A percentile compares a stretch with the other conserved stretches of the same genome.
phyloP scores from a whole-genome alignment of 768 basidiomycete species.

The Boletus eberwhitei region DNA sequence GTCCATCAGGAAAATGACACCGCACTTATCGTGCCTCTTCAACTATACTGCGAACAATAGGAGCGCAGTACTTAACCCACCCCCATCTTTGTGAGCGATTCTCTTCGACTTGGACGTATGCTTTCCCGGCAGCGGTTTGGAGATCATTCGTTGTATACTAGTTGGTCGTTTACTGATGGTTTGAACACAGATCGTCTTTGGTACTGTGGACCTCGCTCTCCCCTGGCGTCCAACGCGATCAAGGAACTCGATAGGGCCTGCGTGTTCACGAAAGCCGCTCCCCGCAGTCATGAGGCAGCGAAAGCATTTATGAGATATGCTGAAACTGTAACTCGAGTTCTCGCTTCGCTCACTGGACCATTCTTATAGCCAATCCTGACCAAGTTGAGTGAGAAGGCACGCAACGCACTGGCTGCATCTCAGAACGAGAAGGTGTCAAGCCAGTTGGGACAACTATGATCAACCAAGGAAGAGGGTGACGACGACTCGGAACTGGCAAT shows the following conservation, averaged over 20 bases:
- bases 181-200: conserved; percentile 61
- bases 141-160: neutral
- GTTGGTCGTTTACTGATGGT: neutral
- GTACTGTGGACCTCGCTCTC: conserved; percentile 67
- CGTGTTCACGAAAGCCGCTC: conserved; percentile 57
- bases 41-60: conserved; percentile 50
- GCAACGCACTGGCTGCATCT: conserved; percentile 46
- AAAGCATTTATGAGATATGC: conserved; percentile 56
- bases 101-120: conserved; percentile 63
- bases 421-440: conserved; percentile 33
- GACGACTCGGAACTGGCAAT: conserved; percentile 68
- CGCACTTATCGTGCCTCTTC: conserved; percentile 58
- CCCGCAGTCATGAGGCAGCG: conserved; percentile 56
- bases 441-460: conserved; percentile 43
- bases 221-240: conserved; percentile 65
- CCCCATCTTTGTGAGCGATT: conserved; percentile 51
- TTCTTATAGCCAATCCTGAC: conserved; percentile 48
- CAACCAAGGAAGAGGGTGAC: conserved; percentile 47
- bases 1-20: too few species aligned
- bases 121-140: conserved; percentile 51
- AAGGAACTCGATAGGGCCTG: conserved; percentile 68
- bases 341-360: neutral
- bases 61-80: conserved; percentile 44
- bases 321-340: neutral
- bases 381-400: conserved; percentile 64